Base-by-base conservation (phyloP, 352 stramenopile genomes). In the Phytophthora nicotianae region DNA sequence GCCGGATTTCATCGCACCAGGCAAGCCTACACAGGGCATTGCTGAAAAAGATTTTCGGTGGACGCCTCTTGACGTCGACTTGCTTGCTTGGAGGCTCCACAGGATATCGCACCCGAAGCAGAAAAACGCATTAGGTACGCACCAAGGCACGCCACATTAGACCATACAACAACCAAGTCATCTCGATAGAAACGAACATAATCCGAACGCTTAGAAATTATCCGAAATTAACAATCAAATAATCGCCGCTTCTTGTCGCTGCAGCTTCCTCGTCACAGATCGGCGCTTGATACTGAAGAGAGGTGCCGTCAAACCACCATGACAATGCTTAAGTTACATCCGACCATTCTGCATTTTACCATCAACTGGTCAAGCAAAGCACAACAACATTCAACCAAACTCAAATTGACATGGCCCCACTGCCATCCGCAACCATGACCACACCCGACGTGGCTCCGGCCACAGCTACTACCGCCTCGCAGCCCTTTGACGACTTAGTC, bases 331-430 rank as follows among this genome's bases (percentile, higher is more conserved):
- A 11, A 32, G 0, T 16, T 11, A 33, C 49, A 11, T 14, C 17
- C 46, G 19, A 37, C 19, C 54, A 62, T 62, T 62, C 45, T 62
- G 33, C 43, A 62, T 62, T 62, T 49, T 27, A 62, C 54, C 54
- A 55, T 11, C 45, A 32, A 62, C 54, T 55, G 54, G 54, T 50
- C 35, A 56, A 63, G 24, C 45, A 50, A 63, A 45, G 19, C 10
- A 59, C 35, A 13, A 46, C 48, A 35, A 54, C 35, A 20, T 6
- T 13, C 17, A 59, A 48, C 45, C 20, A 56, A 16, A 21, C 38
- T 32, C 47, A 45, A 46, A n/a, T 41, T 35, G 26, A 50, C 47
- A 65, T 46, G 55, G 43, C 45, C 20, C 33, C 55, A 41, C 23
- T 49, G 21, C 33, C 54, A 37, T 55, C 33, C 45, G 24, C 54